phyloP scores from a whole-genome alignment of 2,329 filamentous ascomycete species.

The Penicillium sp. region DNA sequence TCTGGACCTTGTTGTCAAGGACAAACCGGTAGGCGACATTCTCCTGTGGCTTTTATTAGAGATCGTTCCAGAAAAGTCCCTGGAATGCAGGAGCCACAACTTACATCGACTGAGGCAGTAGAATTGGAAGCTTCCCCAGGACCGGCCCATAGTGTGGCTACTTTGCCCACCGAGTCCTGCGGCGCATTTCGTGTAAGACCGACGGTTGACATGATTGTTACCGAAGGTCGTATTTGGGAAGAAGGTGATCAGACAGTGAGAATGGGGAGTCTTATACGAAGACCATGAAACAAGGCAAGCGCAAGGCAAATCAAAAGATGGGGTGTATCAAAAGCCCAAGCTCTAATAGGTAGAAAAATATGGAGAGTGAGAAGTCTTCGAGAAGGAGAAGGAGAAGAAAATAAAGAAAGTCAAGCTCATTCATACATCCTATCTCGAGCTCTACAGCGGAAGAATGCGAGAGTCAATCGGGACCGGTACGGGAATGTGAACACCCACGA shows the following conservation, averaged over 20 bases:
- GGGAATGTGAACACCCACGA: slow-evolving; percentile 26
- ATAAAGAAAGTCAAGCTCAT: slow-evolving; percentile 5
- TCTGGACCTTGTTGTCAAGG: slow-evolving; percentile 65
- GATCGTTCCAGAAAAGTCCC: background rate
- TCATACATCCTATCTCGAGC: slow-evolving; percentile 12
- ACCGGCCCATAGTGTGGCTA: slow-evolving; percentile 39
- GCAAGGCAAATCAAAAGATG: background rate
- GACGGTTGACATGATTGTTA: background rate
- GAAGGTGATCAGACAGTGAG: background rate
- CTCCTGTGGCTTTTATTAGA: slow-evolving; percentile 20
- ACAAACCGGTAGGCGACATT: slow-evolving; percentile 39
- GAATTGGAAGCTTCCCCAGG: slow-evolving; percentile 34
- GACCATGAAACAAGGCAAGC: background rate
- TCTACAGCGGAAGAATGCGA: slow-evolving; percentile 20
- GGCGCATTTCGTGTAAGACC: slow-evolving; percentile 19
- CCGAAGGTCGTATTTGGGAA: background rate
- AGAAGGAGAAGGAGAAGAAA: background rate
- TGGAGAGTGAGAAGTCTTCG: background rate
- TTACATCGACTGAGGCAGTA: slow-evolving; percentile 39
- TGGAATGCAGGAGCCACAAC: slow-evolving; percentile 15
- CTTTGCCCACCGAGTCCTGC: slow-evolving; percentile 30
- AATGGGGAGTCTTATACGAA: background rate
- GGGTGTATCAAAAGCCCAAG: background rate
- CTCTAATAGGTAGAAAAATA: background rate
- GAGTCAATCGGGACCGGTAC: slow-evolving; percentile 19